phyloP scores from a whole-genome alignment of 2,329 filamentous ascomycete genomes.

The Aspergillus sp. region DNA sequence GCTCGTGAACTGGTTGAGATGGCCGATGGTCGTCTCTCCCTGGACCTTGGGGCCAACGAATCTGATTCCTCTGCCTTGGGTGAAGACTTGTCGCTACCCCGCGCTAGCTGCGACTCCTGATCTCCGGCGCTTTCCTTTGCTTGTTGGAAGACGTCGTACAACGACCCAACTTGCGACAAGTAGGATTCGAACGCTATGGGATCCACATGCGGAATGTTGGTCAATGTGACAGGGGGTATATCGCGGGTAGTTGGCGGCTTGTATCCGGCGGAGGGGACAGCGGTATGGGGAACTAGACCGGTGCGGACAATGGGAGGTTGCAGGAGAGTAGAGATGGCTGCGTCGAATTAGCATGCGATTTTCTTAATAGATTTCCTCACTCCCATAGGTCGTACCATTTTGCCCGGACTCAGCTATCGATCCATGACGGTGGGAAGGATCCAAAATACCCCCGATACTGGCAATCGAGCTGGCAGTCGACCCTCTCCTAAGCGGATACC shows the following conservation, averaged over 20 bases:
- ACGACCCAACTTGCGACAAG: constrained; percentile 76
- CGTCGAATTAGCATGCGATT: constrained; percentile 16
- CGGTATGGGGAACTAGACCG: constrained; percentile 77
- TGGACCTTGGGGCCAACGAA: constrained; percentile 48
- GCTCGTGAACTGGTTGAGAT: constrained; percentile 48
- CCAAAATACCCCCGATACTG: constrained; percentile 82
- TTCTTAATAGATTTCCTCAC: background rate
- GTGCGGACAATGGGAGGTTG: constrained; percentile 88
- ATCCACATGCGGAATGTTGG: constrained; percentile 83
- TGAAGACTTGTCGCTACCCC: constrained; percentile 47
- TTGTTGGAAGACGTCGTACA: constrained; percentile 87
- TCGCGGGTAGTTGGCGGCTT: constrained; percentile 83
- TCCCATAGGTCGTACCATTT: constrained; percentile 62
- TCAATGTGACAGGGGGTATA: constrained; percentile 89
- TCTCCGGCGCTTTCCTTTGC: constrained; percentile 77
- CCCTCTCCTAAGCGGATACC: constrained; percentile 60
- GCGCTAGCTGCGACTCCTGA: constrained; percentile 49
- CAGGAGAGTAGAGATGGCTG: constrained; percentile 90
- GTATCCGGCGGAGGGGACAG: constrained; percentile 68
- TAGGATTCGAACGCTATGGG: constrained; percentile 80
- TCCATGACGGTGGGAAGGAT: constrained; percentile 63
- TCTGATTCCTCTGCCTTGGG: constrained; percentile 53
- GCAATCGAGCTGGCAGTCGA: constrained; percentile 86
- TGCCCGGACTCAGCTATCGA: constrained; percentile 74
- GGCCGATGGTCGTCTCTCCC: constrained; percentile 45